A percentile compares a stretch with the other conserved stretches of the same genome.
Conservation (phyloP, 352 stramenopile species). For the Phytophthora aleatoria region DNA sequence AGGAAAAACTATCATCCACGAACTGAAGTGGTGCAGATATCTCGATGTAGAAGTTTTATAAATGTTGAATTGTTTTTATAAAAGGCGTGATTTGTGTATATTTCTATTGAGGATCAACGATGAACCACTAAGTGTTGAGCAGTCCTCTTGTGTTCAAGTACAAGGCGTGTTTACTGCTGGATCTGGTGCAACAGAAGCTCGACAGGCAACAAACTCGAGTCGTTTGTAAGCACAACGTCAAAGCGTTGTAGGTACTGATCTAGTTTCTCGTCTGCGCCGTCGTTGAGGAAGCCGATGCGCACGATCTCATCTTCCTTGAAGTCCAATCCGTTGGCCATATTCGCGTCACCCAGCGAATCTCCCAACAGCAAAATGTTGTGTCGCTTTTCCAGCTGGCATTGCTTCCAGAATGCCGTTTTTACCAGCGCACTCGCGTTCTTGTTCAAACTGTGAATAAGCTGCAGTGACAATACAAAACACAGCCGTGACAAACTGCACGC, state of each 20-base stretch:
- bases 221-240: conserved; percentile 82
- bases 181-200: conserved; percentile 69
- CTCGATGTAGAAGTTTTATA: neutral
- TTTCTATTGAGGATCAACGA: neutral
- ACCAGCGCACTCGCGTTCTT: conserved; percentile 75
- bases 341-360: conserved; percentile 70
- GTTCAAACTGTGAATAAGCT: conserved; percentile 84
- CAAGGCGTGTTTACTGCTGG: neutral
- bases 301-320: conserved; percentile 67
- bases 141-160: neutral
- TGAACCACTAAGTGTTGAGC: no score
- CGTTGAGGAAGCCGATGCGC: conserved; percentile 74
- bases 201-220: conserved; percentile 64
- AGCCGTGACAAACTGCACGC: neutral
- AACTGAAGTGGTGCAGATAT: neutral
- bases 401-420: conserved; percentile 71
- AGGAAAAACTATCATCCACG: neutral
- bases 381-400: conserved; percentile 72
- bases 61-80: neutral
- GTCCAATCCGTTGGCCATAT: conserved; percentile 70
- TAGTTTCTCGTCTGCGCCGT: conserved; percentile 56
- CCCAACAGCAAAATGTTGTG: conserved; percentile 79
- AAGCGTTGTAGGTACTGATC: conserved; percentile 64
- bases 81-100: neutral
- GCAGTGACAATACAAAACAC: conserved; percentile 7